phyloP scores from a whole-genome alignment of 352 stramenopile species.

The Globisporangium uncinulatum region DNA sequence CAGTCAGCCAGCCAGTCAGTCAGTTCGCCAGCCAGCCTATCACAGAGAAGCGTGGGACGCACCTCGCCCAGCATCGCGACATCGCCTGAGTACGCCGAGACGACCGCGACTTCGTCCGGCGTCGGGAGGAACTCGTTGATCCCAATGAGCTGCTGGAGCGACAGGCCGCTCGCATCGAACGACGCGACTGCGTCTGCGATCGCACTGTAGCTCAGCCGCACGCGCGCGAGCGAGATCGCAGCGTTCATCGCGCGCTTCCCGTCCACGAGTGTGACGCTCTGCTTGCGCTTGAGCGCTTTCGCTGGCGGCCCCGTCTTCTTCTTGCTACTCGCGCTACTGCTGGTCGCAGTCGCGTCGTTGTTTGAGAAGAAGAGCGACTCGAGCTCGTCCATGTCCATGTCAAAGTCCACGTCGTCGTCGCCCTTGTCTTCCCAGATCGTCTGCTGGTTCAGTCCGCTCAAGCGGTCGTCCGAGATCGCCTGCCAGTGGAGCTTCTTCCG shows the following conservation, averaged over 20 bases:
- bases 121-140: constrained; percentile 94
- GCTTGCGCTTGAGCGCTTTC: constrained; percentile 60
- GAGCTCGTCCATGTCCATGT: constrained; percentile 87
- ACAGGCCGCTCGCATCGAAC: constrained; percentile 62
- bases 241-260: constrained; percentile 97
- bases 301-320: constrained; percentile 27
- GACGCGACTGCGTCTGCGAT: constrained; percentile 71
- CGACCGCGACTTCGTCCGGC: constrained; percentile 82
- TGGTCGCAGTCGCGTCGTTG: constrained; percentile 22
- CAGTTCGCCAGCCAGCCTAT: neutral
- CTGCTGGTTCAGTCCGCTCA: constrained; percentile 62
- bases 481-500: constrained; percentile 90
- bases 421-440: constrained; percentile 83
- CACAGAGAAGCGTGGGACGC: constrained; percentile 3
- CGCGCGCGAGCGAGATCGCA: constrained; percentile 92
- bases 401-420: constrained; percentile 58
- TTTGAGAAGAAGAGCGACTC: constrained; percentile 83
- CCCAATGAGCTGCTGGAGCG: constrained; percentile 72
- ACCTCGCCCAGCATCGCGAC: constrained; percentile 59
- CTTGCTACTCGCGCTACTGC: constrained; percentile 24
- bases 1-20: constrained; percentile 3
- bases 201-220: constrained; percentile 91
- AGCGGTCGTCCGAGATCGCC: constrained; percentile 72
- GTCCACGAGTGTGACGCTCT: constrained; percentile 91
- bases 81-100: constrained; percentile 81